phyloP scores from a whole-genome alignment of 1,139 yeast genomes.

The Magnusiomyces suaveolens region DNA sequence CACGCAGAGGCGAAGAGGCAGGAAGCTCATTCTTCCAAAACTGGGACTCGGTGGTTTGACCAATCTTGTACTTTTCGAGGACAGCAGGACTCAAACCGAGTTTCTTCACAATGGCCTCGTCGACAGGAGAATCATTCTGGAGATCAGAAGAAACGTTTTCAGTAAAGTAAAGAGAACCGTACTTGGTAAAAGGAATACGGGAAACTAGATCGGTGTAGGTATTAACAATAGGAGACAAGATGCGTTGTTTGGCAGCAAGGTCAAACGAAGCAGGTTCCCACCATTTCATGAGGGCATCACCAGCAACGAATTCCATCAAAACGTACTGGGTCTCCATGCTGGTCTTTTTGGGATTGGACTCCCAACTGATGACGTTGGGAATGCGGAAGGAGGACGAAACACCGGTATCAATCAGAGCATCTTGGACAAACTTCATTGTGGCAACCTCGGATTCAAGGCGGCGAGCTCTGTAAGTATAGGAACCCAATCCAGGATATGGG shows the following conservation, averaged over 20 bases:
- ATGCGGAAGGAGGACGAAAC: constrained; percentile 31
- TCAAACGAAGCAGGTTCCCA: constrained; percentile 76
- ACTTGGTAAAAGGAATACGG: constrained; percentile 48
- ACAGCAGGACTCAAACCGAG: constrained; percentile 28
- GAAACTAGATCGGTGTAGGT: constrained; percentile 26
- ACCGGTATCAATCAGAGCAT: constrained; percentile 31
- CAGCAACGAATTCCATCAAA: constrained; percentile 68
- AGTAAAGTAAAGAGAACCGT: constrained; percentile 73
- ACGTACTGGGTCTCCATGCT: constrained; percentile 64
- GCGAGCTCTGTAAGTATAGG: constrained; percentile 51
- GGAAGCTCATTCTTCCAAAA: constrained; percentile 50
- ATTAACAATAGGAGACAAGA: constrained; percentile 33
- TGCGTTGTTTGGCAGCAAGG: constrained; percentile 34
- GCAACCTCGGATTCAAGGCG: constrained; percentile 87
- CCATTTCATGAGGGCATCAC: constrained; percentile 63
- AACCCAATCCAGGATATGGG: constrained; percentile 56
- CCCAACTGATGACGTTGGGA: constrained; percentile 71
- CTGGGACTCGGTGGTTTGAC: constrained; percentile 75
- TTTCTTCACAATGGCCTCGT: constrained; percentile 48
- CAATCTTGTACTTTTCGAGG: constrained; percentile 70
- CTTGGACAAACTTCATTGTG: constrained; percentile 69
- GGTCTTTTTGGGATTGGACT: constrained; percentile 47
- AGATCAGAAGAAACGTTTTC: constrained; percentile 47
- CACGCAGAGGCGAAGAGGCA: constrained; percentile 35
- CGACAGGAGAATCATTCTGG: constrained; percentile 45